phyloP scores from a whole-genome alignment of 208 protist genomes.

The Leishmania aethiopica region DNA sequence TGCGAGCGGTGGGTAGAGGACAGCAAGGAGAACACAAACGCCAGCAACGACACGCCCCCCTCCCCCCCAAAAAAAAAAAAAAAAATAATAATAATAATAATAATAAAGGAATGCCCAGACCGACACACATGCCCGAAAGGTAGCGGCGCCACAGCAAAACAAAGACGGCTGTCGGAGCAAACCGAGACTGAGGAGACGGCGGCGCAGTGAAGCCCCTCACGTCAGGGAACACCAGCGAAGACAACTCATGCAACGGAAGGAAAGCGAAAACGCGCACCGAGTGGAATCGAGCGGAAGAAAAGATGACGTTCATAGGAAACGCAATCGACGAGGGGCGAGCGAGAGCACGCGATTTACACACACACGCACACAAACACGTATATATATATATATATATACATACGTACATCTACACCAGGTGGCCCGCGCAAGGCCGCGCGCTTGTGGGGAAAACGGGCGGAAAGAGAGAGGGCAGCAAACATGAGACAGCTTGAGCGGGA shows the following conservation, averaged over 20 bases:
- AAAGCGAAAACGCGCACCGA: not conserved
- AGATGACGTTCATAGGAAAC: not conserved
- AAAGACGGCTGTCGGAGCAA: not conserved
- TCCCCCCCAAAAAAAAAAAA: not conserved
- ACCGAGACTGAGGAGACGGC: not conserved
- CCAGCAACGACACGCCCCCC: not conserved
- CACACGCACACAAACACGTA: not conserved
- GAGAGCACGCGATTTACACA: not conserved
- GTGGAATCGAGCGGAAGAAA: not conserved
- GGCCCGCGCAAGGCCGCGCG: not conserved
- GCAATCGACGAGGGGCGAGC: not conserved
- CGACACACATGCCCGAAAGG: not conserved
- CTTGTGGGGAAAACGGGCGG: not conserved
- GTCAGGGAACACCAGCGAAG: not conserved
- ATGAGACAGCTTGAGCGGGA: not conserved
- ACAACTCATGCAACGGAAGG: not conserved
- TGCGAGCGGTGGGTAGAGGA: not conserved
- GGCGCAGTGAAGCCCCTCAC: conserved; percentile 2
- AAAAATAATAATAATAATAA: too few relatives aligned
- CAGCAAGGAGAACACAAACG: not conserved
- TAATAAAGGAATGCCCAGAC: not conserved
- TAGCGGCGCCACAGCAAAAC: not conserved
- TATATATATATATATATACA: not conserved
- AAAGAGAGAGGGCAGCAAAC: not conserved
- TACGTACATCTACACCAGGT: not conserved